Evolutionary conservation across 768 basidiomycete genomes (phyloP).

Genomic region (Russula sp.): DNA sequence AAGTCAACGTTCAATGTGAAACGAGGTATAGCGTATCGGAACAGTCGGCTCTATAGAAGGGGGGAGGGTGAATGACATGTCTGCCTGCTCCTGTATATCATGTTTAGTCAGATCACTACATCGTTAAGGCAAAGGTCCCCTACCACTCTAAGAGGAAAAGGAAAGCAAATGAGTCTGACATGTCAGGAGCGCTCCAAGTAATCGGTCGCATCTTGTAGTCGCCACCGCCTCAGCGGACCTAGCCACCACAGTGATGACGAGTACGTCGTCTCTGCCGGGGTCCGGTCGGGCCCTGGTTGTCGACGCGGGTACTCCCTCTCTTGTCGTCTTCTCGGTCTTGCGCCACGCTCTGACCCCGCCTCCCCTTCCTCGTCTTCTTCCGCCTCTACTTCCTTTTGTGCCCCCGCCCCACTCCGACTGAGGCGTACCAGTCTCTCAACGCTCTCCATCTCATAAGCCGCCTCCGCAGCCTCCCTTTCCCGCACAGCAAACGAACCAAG

Average conservation of each 20-base stretch:
- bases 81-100: too few species aligned
- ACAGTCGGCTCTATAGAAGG: too few species aligned
- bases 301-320: conserved; percentile 23
- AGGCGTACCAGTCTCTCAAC: not conserved
- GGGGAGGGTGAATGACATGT: too few species aligned
- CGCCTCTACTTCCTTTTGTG: conserved; percentile 23
- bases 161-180: not conserved
- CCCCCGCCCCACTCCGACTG: not conserved
- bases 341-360: conserved; percentile 1
- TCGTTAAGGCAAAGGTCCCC: not conserved
- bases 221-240: conserved; percentile 69
- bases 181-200: conserved; percentile 35
- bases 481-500: conserved; percentile 61
- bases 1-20: too few species aligned
- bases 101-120: too few species aligned
- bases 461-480: conserved; percentile 29
- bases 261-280: not conserved
- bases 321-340: conserved; percentile 25
- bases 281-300: not conserved
- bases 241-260: conserved; percentile 64
- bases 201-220: conserved; percentile 67
- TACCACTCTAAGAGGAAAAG: not conserved
- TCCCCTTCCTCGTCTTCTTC: not conserved
- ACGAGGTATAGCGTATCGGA: too few species aligned
- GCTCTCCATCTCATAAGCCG: conserved; percentile 24